Base-by-base conservation (phyloP, 345 rosid species). In the Streptanthus diversifolius region DNA sequence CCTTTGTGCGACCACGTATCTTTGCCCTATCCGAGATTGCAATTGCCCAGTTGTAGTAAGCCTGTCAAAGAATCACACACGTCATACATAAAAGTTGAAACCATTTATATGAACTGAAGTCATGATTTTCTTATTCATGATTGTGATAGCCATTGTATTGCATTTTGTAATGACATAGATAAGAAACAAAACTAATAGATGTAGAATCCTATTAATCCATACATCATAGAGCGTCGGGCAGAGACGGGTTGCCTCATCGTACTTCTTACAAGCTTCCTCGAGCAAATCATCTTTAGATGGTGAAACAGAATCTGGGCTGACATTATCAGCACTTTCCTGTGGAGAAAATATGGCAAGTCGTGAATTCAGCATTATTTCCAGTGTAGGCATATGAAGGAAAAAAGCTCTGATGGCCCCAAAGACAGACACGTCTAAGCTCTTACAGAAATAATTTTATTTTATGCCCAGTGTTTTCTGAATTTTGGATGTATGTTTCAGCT, bases 1-100 rank as follows among this genome's bases (percentile, higher is more conserved):
- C 98, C 84, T 91, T 95, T 53, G 99, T 95, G 71, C 97, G 97
- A 65, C 99, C 98, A 63, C 98, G 98, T 93, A 90, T 90, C 86
- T 90, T 95, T 57, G 99, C 99, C 77, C 99, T 82, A 78, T 95
- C 99, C 59, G 99, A 95, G 67, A 95, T 92, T 58, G 99, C 99
- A 72, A 95, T 95, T 39, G 99, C 99, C 98, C 99, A 95, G 64
- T 92, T 95, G 81, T 95, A 95, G 84, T 86, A 95, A 60, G 99
- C 99, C 99, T 95, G 75, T 51, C 76, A 83, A 77, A 66, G 47
- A 78, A 72, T 32, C 40, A 69, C 58, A 37, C 30, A 68, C 5
- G 56, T n/a, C 47, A 68, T 47, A 66, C 25, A 37, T 52, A 32
- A 70, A 22, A 47, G 62, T 62, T 32, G 54, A 61, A 54, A 44